Evolutionary conservation across 2,329 filamentous ascomycete species (phyloP).

Genomic region (Penicillium olsonii): DNA sequence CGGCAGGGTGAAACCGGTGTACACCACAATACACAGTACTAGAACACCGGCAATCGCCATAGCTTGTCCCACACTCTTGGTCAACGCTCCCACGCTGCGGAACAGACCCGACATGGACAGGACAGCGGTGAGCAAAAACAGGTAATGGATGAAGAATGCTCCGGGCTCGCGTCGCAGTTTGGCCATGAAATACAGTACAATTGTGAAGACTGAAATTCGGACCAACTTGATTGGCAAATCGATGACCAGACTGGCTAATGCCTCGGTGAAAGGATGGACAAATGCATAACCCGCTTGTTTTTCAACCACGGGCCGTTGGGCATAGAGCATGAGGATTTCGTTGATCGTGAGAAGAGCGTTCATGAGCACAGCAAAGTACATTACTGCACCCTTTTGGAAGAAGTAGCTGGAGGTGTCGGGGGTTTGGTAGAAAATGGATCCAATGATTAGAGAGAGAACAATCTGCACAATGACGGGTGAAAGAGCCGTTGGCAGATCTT

Average conservation of each 20-base stretch:
- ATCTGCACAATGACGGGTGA: constrained; percentile 66
- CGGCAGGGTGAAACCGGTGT: constrained; percentile 42
- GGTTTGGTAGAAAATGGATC: constrained; percentile 79
- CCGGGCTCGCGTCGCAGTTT: constrained; percentile 72
- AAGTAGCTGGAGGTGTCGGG: constrained; percentile 65
- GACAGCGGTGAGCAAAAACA: constrained; percentile 27
- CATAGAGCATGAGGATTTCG: constrained; percentile 45
- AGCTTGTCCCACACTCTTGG: constrained; percentile 47
- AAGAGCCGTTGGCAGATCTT: constrained; percentile 72
- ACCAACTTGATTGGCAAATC: constrained; percentile 72
- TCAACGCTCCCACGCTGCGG: constrained; percentile 52
- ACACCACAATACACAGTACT: constrained; percentile 33
- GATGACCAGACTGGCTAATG: constrained; percentile 18
- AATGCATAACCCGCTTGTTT: constrained; percentile 34
- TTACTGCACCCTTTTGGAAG: constrained; percentile 71
- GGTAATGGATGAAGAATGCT: constrained; percentile 81
- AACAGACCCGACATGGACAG: constrained; percentile 57
- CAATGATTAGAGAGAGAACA: constrained; percentile 72
- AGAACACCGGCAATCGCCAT: constrained; percentile 49
- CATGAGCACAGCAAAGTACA: constrained; percentile 85
- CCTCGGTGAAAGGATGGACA: constrained; percentile 28
- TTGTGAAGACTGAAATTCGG: constrained; percentile 73
- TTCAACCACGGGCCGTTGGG: constrained; percentile 28
- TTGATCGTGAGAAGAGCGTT: constrained; percentile 67
- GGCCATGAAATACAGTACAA: constrained; percentile 82